Evolutionary conservation across 2,329 filamentous ascomycete genomes (phyloP).

Genomic region (Cladosporium austrohemisphaericum): DNA sequence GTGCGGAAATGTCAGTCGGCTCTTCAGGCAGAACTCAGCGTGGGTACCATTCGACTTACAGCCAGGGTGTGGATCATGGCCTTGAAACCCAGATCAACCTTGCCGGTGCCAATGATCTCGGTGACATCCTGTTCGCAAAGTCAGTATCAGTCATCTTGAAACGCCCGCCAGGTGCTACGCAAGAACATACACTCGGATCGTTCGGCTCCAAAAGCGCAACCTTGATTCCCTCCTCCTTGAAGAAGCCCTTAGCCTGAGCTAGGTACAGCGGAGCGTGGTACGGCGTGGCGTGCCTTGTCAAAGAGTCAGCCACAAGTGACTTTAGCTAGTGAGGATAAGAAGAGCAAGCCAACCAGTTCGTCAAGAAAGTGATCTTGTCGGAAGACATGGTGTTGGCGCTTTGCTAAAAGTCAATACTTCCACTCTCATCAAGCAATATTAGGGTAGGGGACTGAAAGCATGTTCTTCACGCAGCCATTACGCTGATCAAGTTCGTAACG

Average conservation of each 20-base stretch:
- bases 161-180: too few species aligned
- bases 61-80: slow-evolving; percentile 81
- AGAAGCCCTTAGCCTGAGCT: slow-evolving; percentile 71
- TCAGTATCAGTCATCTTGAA: too few species aligned
- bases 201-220: slow-evolving; percentile 75
- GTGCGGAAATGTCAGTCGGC: too few species aligned
- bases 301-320: slow-evolving; percentile 8
- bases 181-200: slow-evolving; percentile 61
- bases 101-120: slow-evolving; percentile 72
- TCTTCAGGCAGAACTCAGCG: too few species aligned
- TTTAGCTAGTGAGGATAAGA: not conserved
- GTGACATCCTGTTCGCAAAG: slow-evolving; percentile 60
- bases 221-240: slow-evolving; percentile 71
- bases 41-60: slow-evolving; percentile 35
- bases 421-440: not conserved
- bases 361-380: slow-evolving; percentile 80
- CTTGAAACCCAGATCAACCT: slow-evolving; percentile 76
- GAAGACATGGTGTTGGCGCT: slow-evolving; percentile 64
- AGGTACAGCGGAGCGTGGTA: slow-evolving; percentile 77
- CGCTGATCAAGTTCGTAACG: slow-evolving; percentile 78
- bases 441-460: slow-evolving; percentile 58
- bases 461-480: slow-evolving; percentile 83
- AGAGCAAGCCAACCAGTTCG: slow-evolving; percentile 61
- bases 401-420: slow-evolving; percentile 36
- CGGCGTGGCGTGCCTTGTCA: slow-evolving; percentile 69